These are phyloP conservation scores for Ophiorrhiza pumila DNA, from an alignment of 257 asterid species.

Conservation along the genomic window DNA sequence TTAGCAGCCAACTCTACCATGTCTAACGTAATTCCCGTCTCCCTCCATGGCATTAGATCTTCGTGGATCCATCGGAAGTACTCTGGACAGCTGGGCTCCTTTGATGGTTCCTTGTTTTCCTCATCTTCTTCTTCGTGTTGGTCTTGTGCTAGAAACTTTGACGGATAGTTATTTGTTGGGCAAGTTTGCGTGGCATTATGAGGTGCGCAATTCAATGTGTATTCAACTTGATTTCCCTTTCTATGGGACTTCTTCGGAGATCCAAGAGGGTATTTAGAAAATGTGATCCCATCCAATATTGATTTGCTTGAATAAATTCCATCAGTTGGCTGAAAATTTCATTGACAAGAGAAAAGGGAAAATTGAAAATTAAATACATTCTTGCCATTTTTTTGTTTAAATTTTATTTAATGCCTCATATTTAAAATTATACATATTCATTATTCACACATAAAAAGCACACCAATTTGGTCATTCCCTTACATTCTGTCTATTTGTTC, in stretches of 20 bases:
- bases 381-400: no score
- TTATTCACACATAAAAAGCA: no score
- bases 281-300: conserved; percentile 16
- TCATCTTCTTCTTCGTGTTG: neutral
- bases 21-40: conserved; percentile 31
- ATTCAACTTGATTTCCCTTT: neutral
- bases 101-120: neutral
- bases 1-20: conserved; percentile 29
- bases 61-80: conserved; percentile 41
- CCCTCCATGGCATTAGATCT: conserved; percentile 40
- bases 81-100: conserved; percentile 27
- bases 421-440: no score
- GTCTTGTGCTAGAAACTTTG: neutral
- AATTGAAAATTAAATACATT: no score
- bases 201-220: conserved; percentile 25
- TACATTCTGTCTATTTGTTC: no score
- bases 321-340: conserved; percentile 29
- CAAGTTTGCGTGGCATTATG: conserved; percentile 18
- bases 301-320: conserved; percentile 30
- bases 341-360: neutral
- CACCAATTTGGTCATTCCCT: no score
- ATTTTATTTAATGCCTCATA: no score
- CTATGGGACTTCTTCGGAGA: conserved; percentile 1
- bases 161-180: conserved; percentile 26
- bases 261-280: conserved; percentile 4